Conservation (phyloP, 768 basidiomycete genomes). For the Strobilomyces dryophilus region DNA sequence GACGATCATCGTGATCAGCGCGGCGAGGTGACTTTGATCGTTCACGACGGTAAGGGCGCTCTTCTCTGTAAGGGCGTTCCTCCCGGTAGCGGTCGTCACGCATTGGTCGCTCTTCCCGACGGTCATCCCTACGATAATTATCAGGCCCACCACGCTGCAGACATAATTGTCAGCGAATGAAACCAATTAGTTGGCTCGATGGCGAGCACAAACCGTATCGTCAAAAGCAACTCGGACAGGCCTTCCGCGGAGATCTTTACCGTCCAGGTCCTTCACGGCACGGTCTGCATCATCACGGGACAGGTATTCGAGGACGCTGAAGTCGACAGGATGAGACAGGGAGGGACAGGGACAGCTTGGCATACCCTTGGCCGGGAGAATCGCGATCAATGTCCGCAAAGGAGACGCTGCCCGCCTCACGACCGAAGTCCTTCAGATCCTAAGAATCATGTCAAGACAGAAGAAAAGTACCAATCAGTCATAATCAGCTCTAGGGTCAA, state of each 20-base stretch:
- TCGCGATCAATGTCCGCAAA: constrained; percentile 95
- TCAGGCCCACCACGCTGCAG: constrained; percentile 60
- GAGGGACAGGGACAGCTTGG: constrained; percentile 1
- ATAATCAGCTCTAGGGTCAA: constrained; percentile 20
- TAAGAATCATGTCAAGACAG: constrained; percentile 40
- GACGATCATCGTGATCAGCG: constrained; percentile 70
- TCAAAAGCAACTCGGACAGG: constrained; percentile 69
- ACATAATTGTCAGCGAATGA: not conserved
- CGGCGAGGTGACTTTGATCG: constrained; percentile 83
- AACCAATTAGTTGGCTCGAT: not conserved
- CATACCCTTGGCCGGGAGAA: constrained; percentile 81
- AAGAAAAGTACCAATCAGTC: constrained; percentile 3
- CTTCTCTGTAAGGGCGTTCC: constrained; percentile 51
- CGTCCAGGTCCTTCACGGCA: constrained; percentile 84
- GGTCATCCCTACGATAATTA: constrained; percentile 75
- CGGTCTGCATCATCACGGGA: constrained; percentile 88
- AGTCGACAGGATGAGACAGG: constrained; percentile 3
- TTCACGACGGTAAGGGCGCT: constrained; percentile 61
- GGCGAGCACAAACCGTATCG: constrained; percentile 46
- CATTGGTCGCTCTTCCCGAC: constrained; percentile 51
- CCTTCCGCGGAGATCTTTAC: constrained; percentile 82
- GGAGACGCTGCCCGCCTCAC: constrained; percentile 87
- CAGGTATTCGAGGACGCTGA: constrained; percentile 86
- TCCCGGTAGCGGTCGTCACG: constrained; percentile 60
- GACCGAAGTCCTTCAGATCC: constrained; percentile 98